phyloP scores from a whole-genome alignment of 2,329 filamentous ascomycete species.

The Emydomyces testavorans region DNA sequence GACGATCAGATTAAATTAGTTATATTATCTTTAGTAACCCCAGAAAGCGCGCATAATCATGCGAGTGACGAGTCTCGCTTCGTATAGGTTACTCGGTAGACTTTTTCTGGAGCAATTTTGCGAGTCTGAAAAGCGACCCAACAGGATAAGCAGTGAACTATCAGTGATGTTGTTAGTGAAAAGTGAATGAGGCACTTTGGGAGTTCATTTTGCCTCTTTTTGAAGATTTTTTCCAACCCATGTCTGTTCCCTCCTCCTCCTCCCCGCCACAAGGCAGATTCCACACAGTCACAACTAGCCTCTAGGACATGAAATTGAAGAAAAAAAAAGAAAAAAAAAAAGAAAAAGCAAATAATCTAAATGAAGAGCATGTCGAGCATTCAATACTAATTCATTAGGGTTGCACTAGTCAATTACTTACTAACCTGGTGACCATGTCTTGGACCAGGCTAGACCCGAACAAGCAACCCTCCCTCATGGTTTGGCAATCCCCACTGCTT shows the following conservation, averaged over 20 bases:
- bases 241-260: background rate
- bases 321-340: background rate
- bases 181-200: no score
- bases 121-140: no score
- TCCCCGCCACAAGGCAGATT: conserved; percentile 13
- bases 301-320: no score
- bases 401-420: conserved; percentile 5
- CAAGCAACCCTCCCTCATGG: background rate
- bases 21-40: background rate
- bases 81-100: no score
- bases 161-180: no score
- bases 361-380: background rate
- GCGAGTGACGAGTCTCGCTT: no score
- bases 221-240: background rate
- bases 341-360: conserved; percentile 2
- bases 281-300: no score
- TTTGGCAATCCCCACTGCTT: conserved; percentile 2
- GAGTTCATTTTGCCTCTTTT: conserved; percentile 1
- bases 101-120: no score
- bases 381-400: background rate
- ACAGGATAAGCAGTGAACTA: no score
- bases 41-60: background rate
- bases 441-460: conserved; percentile 4
- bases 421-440: conserved; percentile 1
- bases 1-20: no score